These are phyloP conservation scores for Leucocoprinus sp. DNA, from an alignment of 768 basidiomycete species.

Conservation along the genomic window DNA sequence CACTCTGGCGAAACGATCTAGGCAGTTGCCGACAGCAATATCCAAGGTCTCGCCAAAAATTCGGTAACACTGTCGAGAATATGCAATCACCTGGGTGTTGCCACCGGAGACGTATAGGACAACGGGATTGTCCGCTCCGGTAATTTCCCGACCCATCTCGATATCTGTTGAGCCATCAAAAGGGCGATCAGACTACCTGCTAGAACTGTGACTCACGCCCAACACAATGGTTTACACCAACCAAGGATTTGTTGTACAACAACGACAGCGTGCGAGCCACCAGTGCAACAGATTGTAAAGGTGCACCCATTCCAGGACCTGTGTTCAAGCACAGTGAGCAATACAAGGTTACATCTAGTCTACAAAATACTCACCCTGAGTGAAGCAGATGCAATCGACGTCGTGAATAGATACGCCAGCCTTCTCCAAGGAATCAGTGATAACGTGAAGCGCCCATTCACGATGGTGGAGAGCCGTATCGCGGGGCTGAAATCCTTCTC, in stretches of 20 bases:
- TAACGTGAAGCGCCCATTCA: slow-evolving; percentile 81
- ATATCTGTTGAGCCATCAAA: slow-evolving; percentile 55
- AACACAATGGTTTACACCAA: slow-evolving; percentile 98
- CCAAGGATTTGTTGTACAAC: slow-evolving; percentile 81
- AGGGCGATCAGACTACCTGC: neutral
- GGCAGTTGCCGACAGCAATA: slow-evolving; percentile 98
- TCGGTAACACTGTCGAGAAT: slow-evolving; percentile 93
- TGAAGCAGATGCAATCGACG: slow-evolving; percentile 93
- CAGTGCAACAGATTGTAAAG: slow-evolving; percentile 88
- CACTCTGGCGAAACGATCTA: slow-evolving; percentile 94
- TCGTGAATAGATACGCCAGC: slow-evolving; percentile 68
- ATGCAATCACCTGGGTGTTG: slow-evolving; percentile 98
- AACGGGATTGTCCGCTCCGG: slow-evolving; percentile 89
- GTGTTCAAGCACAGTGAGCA: neutral
- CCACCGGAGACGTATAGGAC: slow-evolving; percentile 98
- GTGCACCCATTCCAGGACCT: slow-evolving; percentile 99
- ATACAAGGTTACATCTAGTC: neutral
- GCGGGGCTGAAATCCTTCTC: slow-evolving; percentile 93
- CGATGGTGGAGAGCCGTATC: slow-evolving; percentile 96
- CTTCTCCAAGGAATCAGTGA: slow-evolving; percentile 64
- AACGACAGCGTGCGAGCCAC: slow-evolving; percentile 88
- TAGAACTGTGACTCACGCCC: slow-evolving; percentile 62
- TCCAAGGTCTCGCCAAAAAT: slow-evolving; percentile 99
- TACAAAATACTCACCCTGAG: slow-evolving; percentile 64
- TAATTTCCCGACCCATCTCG: slow-evolving; percentile 96